Percentiles rank a stretch among this genome's conserved stretches.
Evolutionary conservation across 2,329 filamentous ascomycete species (phyloP).

Genomic region (Myriosclerotinia curreyana): DNA sequence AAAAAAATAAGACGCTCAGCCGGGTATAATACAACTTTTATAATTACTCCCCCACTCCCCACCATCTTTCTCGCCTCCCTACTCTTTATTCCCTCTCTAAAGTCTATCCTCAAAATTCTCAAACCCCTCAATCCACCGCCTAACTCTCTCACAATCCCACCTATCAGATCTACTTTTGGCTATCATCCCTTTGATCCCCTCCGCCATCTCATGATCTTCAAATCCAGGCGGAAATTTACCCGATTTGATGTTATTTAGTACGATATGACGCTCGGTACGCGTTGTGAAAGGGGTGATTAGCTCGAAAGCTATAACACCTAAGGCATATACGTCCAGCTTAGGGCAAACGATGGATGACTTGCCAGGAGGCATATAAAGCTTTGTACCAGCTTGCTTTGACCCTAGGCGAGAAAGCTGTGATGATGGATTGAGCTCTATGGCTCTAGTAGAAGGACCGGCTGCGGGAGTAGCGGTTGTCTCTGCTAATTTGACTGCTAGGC

Average conservation of each 20-base stretch:
- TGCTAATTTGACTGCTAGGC: constrained; percentile 52
- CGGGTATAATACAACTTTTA: neutral
- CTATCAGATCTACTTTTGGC: constrained; percentile 24
- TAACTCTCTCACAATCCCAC: constrained; percentile 30
- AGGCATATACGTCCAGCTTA: constrained; percentile 58
- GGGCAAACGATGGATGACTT: constrained; percentile 41
- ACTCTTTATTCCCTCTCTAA: neutral
- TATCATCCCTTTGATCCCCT: constrained; percentile 33
- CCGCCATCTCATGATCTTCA: constrained; percentile 29
- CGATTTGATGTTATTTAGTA: constrained; percentile 42
- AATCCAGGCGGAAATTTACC: constrained; percentile 30
- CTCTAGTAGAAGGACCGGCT: constrained; percentile 5
- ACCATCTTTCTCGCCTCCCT: neutral
- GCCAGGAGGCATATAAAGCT: constrained; percentile 53
- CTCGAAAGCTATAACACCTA: constrained; percentile 62
- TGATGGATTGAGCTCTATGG: constrained; percentile 4
- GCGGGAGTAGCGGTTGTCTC: constrained; percentile 23
- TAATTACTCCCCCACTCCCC: neutral
- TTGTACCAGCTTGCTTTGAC: constrained; percentile 53
- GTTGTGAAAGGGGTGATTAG: constrained; percentile 54
- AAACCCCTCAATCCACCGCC: constrained; percentile 27
- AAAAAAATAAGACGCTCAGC: neutral
- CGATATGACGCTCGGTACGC: constrained; percentile 46
- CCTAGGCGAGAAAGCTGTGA: constrained; percentile 19
- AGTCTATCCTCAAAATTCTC: too few species aligned